Evolutionary conservation across 2,329 filamentous ascomycete genomes (phyloP).

Genomic region (Cytospora schulzeri): DNA sequence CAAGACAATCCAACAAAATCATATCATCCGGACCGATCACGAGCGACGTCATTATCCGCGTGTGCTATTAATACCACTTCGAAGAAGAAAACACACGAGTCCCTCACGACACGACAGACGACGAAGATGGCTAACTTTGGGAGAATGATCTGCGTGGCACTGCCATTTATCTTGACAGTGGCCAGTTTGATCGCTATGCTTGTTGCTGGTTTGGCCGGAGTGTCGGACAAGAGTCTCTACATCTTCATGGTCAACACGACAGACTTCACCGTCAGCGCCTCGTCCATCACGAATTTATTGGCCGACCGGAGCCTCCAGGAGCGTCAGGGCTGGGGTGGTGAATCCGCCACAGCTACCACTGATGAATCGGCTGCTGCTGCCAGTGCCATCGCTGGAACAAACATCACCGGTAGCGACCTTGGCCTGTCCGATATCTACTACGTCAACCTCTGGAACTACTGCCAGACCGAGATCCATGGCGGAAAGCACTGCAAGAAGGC

Average conservation of each 20-base stretch:
- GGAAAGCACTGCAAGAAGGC: conserved; percentile 69
- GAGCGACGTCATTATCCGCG: conserved; percentile 3
- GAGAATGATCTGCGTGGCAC: conserved; percentile 81
- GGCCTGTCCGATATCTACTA: conserved; percentile 77
- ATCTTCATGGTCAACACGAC: conserved; percentile 64
- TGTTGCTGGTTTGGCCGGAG: conserved; percentile 57
- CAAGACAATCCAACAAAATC: neutral
- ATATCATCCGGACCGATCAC: neutral
- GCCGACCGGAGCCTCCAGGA: conserved; percentile 24
- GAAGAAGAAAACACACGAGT: no score
- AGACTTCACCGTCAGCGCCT: conserved; percentile 57
- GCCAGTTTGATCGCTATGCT: conserved; percentile 72
- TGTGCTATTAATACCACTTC: neutral
- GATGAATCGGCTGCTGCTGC: conserved; percentile 2
- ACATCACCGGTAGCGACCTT: conserved; percentile 60
- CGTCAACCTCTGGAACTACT: conserved; percentile 86
- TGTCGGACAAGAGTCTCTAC: conserved; percentile 58
- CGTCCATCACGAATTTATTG: conserved; percentile 41
- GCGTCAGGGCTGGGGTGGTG: conserved; percentile 25
- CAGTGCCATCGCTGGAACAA: conserved; percentile 33
- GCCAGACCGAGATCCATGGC: conserved; percentile 61
- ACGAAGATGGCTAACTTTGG: conserved; percentile 59
- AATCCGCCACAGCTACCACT: conserved; percentile 35
- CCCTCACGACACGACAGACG: neutral
- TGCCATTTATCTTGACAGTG: conserved; percentile 81